These are phyloP conservation scores for Protomyces inouyei DNA, from an alignment of 1,139 yeast genomes.

Conservation along the genomic window DNA sequence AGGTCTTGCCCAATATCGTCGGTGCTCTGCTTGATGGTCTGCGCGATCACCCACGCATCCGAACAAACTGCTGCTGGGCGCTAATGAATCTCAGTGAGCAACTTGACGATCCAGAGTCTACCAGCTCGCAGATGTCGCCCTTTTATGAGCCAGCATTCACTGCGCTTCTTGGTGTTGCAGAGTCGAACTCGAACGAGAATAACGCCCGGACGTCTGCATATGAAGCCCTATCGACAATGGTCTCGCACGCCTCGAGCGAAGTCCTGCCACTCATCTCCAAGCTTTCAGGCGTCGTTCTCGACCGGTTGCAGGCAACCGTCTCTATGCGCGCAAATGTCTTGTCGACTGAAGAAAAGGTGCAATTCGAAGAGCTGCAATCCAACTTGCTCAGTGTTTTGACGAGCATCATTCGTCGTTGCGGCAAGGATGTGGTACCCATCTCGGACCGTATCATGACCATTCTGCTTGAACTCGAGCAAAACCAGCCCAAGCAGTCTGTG, in stretches of 20 bases:
- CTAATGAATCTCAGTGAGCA: conserved; percentile 87
- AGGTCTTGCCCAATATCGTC: conserved; percentile 60
- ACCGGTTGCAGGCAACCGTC: conserved; percentile 66
- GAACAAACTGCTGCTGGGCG: conserved; percentile 97
- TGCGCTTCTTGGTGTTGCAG: conserved; percentile 55
- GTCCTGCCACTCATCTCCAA: conserved; percentile 64
- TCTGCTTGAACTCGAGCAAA: conserved; percentile 64
- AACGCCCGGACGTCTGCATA: conserved; percentile 93
- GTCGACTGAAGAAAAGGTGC: conserved; percentile 60
- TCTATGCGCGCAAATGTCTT: conserved; percentile 48
- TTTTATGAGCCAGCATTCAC: conserved; percentile 68
- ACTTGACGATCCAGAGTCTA: conserved; percentile 48
- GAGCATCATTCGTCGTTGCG: conserved; percentile 79
- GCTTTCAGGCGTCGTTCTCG: conserved; percentile 69
- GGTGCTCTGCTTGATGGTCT: conserved; percentile 72
- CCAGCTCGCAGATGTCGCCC: conserved; percentile 63
- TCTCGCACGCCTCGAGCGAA: conserved; percentile 66
- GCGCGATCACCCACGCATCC: conserved; percentile 83
- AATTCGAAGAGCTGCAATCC: conserved; percentile 82
- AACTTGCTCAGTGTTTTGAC: conserved; percentile 83
- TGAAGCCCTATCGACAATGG: conserved; percentile 82
- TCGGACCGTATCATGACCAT: conserved; percentile 81
- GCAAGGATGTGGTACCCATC: conserved; percentile 58
- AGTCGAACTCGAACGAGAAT: conserved; percentile 69
- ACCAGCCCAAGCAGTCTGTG: conserved; percentile 58